Evolutionary conservation across 352 stramenopile species (phyloP).

Genomic region (Pythium volutum): DNA sequence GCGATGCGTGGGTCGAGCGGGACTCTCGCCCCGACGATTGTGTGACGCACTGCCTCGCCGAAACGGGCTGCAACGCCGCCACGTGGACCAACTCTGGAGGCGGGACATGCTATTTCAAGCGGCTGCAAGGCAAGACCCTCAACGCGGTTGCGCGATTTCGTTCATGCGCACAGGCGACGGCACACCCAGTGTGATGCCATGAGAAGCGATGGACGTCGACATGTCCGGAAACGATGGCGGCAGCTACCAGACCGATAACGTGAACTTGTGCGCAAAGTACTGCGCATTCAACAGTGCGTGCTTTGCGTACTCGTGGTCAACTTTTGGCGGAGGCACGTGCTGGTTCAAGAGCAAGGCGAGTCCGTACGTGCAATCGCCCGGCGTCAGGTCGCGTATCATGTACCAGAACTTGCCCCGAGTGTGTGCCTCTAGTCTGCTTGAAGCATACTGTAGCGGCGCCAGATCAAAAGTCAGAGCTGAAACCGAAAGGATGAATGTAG

Average conservation of each 20-base stretch:
- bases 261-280: too few relatives aligned
- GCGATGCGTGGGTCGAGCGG: too few relatives aligned
- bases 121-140: neutral
- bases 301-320: constrained; percentile 32
- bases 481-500: too few relatives aligned
- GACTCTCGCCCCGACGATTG: too few relatives aligned
- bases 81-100: constrained; percentile 10
- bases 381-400: neutral
- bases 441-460: too few relatives aligned
- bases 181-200: too few relatives aligned
- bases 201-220: neutral
- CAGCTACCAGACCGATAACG: too few relatives aligned
- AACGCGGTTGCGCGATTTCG: neutral
- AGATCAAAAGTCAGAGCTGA: too few relatives aligned
- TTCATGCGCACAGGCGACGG: too few relatives aligned
- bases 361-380: neutral
- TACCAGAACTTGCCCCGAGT: too few relatives aligned
- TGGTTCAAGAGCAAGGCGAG: constrained; percentile 43
- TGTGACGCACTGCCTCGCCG: too few relatives aligned
- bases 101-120: constrained; percentile 10
- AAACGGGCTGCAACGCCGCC: neutral
- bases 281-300: neutral
- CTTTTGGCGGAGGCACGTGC: constrained; percentile 50
- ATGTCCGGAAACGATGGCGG: neutral
- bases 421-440: too few relatives aligned